Percentiles rank a stretch among this genome's conserved stretches.
phyloP scores from a whole-genome alignment of 2,329 filamentous ascomycete genomes.

The Talaromyces sp. region DNA sequence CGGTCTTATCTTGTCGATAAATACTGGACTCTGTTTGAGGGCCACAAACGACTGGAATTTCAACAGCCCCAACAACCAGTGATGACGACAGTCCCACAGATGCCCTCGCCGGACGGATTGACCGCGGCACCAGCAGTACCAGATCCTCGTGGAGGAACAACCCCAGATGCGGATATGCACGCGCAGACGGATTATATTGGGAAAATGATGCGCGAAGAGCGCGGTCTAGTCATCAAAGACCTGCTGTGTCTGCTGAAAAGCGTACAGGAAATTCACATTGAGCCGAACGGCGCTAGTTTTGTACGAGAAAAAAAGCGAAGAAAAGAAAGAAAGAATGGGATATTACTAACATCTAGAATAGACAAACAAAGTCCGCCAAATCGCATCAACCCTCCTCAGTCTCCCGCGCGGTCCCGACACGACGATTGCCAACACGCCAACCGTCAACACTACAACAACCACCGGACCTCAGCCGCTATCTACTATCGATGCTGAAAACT shows the following conservation, averaged over 20 bases:
- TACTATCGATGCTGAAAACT: constrained; percentile 59
- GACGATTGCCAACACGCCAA: background rate
- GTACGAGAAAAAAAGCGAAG: no score
- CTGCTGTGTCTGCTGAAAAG: constrained; percentile 68
- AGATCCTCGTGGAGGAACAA: constrained; percentile 17
- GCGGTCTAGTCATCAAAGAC: constrained; percentile 75
- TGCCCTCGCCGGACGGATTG: constrained; percentile 10
- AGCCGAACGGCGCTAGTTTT: constrained; percentile 62
- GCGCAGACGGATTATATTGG: constrained; percentile 48
- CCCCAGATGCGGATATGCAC: constrained; percentile 26
- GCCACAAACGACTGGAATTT: constrained; percentile 39
- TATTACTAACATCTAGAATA: constrained; percentile 23
- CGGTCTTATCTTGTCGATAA: constrained; percentile 81
- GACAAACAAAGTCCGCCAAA: constrained; percentile 79
- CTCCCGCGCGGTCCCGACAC: constrained; percentile 41
- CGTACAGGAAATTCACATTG: constrained; percentile 80
- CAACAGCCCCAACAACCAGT: background rate
- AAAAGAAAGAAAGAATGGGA: no score
- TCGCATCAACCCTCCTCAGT: constrained; percentile 73
- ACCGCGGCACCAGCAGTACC: constrained; percentile 15
- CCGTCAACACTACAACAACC: constrained; percentile 5
- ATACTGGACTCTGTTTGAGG: constrained; percentile 71
- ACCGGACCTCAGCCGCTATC: constrained; percentile 25
- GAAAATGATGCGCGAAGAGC: constrained; percentile 65
- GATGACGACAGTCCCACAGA: constrained; percentile 15